Percentiles rank a stretch among this genome's conserved stretches.
phyloP scores from a whole-genome alignment of 495 filamentous ascomycete species.

The Hyphodiscus hymeniophilus region DNA sequence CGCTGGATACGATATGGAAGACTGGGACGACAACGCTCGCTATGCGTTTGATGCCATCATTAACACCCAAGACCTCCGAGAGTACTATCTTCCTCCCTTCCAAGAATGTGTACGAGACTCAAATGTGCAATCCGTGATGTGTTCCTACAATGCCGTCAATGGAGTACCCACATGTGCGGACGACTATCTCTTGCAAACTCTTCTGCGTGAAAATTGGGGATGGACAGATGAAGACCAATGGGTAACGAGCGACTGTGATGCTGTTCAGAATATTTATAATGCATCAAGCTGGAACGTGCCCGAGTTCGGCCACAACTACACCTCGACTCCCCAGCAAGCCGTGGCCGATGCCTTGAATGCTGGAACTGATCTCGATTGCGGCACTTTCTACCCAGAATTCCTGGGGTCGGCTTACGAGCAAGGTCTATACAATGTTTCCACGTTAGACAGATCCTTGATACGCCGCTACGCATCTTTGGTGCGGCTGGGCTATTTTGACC shows the following conservation, averaged over 20 bases:
- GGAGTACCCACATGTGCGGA: slow-evolving; percentile 50
- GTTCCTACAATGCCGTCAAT: slow-evolving; percentile 54
- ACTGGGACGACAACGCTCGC: slow-evolving; percentile 43
- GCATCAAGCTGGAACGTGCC: slow-evolving; percentile 12
- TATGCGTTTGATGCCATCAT: slow-evolving; percentile 50
- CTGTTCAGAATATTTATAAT: slow-evolving; percentile 48
- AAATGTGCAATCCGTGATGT: slow-evolving; percentile 50
- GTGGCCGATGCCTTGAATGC: slow-evolving; percentile 48
- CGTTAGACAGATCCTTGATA: slow-evolving; percentile 45
- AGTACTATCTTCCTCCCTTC: slow-evolving; percentile 47
- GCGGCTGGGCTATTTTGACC: slow-evolving; percentile 53
- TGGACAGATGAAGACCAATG: slow-evolving; percentile 44
- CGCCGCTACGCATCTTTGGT: slow-evolving; percentile 49
- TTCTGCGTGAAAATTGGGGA: slow-evolving; percentile 46
- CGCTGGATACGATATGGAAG: slow-evolving; percentile 59
- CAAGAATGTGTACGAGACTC: slow-evolving; percentile 44
- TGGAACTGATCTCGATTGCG: slow-evolving; percentile 56
- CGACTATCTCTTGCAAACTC: slow-evolving; percentile 46
- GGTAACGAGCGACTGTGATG: slow-evolving; percentile 50
- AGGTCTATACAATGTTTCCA: slow-evolving; percentile 37
- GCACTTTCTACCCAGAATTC: slow-evolving; percentile 43
- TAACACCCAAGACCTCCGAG: slow-evolving; percentile 43
- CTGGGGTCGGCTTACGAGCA: slow-evolving; percentile 41
- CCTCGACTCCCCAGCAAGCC: slow-evolving; percentile 34
- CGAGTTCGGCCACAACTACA: slow-evolving; percentile 39